Conservation (phyloP, 1,139 yeast species). For the Entelexis paramagnoliae region DNA sequence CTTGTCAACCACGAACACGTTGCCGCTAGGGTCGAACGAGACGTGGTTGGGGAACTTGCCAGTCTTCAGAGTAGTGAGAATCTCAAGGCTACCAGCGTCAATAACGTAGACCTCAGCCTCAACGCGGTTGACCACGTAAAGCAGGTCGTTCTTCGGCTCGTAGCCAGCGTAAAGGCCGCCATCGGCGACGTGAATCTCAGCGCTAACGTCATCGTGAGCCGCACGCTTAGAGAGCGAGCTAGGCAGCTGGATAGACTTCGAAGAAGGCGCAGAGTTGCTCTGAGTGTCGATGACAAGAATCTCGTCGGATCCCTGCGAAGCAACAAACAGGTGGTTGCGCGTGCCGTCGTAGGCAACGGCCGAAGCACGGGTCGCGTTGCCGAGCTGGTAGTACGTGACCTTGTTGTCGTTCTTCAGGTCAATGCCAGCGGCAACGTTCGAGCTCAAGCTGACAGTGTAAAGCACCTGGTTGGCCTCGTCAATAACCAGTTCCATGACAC, state of each 20-base stretch:
- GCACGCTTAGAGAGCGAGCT: neutral
- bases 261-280: neutral
- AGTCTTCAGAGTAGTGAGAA: slow-evolving; percentile 11
- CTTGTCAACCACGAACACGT: slow-evolving; percentile 15
- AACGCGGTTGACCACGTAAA: slow-evolving; percentile 15
- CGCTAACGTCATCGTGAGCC: slow-evolving; percentile 4
- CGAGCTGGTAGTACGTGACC: slow-evolving; percentile 8
- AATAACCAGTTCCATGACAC: slow-evolving; percentile 12
- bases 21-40: slow-evolving; percentile 11
- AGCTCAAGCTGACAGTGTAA: slow-evolving; percentile 16
- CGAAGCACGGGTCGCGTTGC: slow-evolving; percentile 7
- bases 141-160: slow-evolving; percentile 17
- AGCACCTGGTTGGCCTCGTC: slow-evolving; percentile 8
- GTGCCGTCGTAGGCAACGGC: slow-evolving; percentile 17
- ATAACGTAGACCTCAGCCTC: slow-evolving; percentile 13
- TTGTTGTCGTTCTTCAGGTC: slow-evolving; percentile 11
- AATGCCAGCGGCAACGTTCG: slow-evolving; percentile 12
- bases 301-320: slow-evolving; percentile 16
- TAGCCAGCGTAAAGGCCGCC: slow-evolving; percentile 17
- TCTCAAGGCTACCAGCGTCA: slow-evolving; percentile 13
- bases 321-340: slow-evolving; percentile 14
- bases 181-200: slow-evolving; percentile 3
- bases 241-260: slow-evolving; percentile 1
- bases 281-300: slow-evolving; percentile 13
- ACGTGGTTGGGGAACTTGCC: slow-evolving; percentile 18